Base-by-base conservation (phyloP, 2,329 filamentous ascomycete species). In the Trichoderma asperellum region DNA sequence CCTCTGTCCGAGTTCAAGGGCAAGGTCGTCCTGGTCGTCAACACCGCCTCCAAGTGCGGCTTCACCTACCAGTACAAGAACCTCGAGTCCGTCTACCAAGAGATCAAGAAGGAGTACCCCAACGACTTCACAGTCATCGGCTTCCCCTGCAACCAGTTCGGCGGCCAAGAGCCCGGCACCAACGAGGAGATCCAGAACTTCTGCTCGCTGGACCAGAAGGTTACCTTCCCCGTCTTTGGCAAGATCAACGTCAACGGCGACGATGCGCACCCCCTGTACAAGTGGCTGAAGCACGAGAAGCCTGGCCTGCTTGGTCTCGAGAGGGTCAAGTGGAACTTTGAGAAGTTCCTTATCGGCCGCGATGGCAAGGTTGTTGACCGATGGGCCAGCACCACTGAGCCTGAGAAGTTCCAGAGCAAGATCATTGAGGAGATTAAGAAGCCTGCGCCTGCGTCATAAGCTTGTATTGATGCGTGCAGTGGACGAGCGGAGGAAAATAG, bases 61-160 rank as follows among this genome's bases (percentile, higher is more conserved):
- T 98, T 98, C 88, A 98, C 96, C 2, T 94, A 94, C 14, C 96
- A 99, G 83, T 97, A 96, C 82, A 90, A 88, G 72, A 93, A 92
- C 37, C 92, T 99, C 63, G 94, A 99, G 84, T 91, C 88, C 77
- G 88, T 99, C 73, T 97, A 97, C 88, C 92, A 97, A 81, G 82
- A 85, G 69, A 76, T 97, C 78, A 89, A 88, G 75, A 84, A 84
- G 73, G 85, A 88, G 77, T 84, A 96, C 84, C 87, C 81, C 37
- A 89, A 93, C 73, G 87, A 94, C 77, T 96, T 99, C 79, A 86
- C 89, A 77, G 89, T 99, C 83, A 87, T 99, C 78, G 96, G 94
- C 76, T 98, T 99, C 84, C 96, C 96, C 69, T 98, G 95, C 90
- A 99, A 98, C 87, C 96, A 99, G 83, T 99, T 99, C 82, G 92